phyloP scores from a whole-genome alignment of 2,329 filamentous ascomycete species.

The Ceratocystis destructans region DNA sequence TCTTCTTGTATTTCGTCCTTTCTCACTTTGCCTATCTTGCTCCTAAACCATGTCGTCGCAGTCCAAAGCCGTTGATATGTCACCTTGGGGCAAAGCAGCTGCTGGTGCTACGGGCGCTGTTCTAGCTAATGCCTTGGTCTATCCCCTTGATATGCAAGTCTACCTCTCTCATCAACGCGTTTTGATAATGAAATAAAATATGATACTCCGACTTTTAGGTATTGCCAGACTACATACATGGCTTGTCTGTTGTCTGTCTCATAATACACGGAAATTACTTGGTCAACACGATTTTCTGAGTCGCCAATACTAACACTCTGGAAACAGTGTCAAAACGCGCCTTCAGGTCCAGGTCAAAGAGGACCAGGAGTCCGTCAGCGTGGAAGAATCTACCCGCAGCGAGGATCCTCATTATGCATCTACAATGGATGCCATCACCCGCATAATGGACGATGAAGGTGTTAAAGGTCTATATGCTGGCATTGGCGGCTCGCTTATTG shows the following conservation, averaged over 20 bases:
- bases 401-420: slow-evolving; percentile 65
- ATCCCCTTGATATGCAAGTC: slow-evolving; percentile 87
- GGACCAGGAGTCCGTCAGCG: slow-evolving; percentile 27
- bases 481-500: slow-evolving; percentile 71
- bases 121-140: slow-evolving; percentile 86
- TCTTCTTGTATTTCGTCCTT: too few species aligned
- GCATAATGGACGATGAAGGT: slow-evolving; percentile 72
- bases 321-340: slow-evolving; percentile 74
- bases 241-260: background rate
- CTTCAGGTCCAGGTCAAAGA: slow-evolving; percentile 71
- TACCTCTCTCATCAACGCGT: slow-evolving; percentile 4
- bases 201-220: background rate
- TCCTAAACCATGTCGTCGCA: slow-evolving; percentile 35
- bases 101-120: slow-evolving; percentile 89
- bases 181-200: background rate
- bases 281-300: background rate
- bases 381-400: slow-evolving; percentile 31
- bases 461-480: slow-evolving; percentile 73
- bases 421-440: slow-evolving; percentile 74
- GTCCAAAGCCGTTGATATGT: slow-evolving; percentile 56
- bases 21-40: background rate
- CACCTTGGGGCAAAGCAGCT: slow-evolving; percentile 85
- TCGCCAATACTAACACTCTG: background rate
- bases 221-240: background rate
- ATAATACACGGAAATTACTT: background rate